These are phyloP conservation scores for Saccharata proteae DNA, from an alignment of 2,329 filamentous ascomycete genomes.

Conservation along the genomic window DNA sequence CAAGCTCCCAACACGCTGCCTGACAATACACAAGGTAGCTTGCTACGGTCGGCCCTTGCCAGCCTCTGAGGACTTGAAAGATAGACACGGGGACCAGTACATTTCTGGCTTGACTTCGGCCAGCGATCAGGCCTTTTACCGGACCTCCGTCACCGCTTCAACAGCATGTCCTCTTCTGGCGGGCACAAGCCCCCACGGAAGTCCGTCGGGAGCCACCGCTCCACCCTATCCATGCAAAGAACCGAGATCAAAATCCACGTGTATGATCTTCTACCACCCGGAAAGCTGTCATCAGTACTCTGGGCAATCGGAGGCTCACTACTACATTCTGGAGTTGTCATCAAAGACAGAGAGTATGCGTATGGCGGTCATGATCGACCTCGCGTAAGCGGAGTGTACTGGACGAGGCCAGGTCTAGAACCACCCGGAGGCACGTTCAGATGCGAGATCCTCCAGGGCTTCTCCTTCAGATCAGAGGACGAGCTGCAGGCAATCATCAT, in stretches of 20 bases:
- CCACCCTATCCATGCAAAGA: conserved; percentile 56
- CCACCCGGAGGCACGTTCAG: conserved; percentile 70
- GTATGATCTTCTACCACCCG: conserved; percentile 65
- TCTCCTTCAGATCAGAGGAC: conserved; percentile 54
- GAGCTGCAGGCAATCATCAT: conserved; percentile 60
- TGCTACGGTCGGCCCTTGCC: too few relatives aligned
- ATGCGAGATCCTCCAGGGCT: conserved; percentile 65
- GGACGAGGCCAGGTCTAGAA: conserved; percentile 57
- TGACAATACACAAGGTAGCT: too few relatives aligned
- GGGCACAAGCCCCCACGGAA: conserved; percentile 14
- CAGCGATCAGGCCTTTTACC: too few relatives aligned
- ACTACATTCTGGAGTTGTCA: conserved; percentile 72
- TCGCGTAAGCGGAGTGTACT: conserved; percentile 68
- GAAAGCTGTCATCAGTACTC: conserved; percentile 60
- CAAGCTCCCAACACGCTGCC: too few relatives aligned
- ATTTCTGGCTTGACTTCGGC: too few relatives aligned
- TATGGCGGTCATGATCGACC: conserved; percentile 69
- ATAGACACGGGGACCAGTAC: too few relatives aligned
- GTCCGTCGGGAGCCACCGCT: conserved; percentile 46
- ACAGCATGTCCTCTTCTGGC: conserved; percentile 6
- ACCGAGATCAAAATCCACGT: conserved; percentile 66
- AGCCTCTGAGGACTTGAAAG: too few relatives aligned
- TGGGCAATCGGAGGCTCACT: conserved; percentile 70
- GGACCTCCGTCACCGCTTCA: background rate
- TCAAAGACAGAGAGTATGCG: conserved; percentile 70